These are phyloP conservation scores for Cyberlindnera suaveolens DNA, from an alignment of 805 yeast species.

Conservation along the genomic window DNA sequence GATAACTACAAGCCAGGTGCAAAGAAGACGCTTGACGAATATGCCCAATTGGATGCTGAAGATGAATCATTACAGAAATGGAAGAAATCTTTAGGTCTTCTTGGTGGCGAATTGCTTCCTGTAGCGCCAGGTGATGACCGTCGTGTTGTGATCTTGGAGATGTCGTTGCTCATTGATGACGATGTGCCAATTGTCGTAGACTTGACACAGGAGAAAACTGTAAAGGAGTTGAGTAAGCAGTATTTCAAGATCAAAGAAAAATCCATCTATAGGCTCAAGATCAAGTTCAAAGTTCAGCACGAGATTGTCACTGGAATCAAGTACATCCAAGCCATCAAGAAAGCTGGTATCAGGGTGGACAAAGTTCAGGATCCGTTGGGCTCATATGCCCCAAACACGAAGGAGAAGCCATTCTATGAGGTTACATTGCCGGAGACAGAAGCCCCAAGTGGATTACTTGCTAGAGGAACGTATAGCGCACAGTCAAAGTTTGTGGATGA, in stretches of 20 bases:
- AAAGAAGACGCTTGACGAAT: slow-evolving; percentile 79
- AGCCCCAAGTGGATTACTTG: slow-evolving; percentile 87
- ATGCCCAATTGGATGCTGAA: slow-evolving; percentile 76
- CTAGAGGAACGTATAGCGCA: slow-evolving; percentile 82
- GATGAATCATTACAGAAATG: slow-evolving; percentile 88
- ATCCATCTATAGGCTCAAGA: slow-evolving; percentile 61
- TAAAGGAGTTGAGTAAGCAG: slow-evolving; percentile 52
- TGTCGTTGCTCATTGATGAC: slow-evolving; percentile 65
- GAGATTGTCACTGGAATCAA: slow-evolving; percentile 88
- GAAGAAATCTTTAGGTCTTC: slow-evolving; percentile 82
- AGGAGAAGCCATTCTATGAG: slow-evolving; percentile 71
- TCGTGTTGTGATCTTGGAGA: slow-evolving; percentile 71
- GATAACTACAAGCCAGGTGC: slow-evolving; percentile 47
- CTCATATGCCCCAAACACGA: slow-evolving; percentile 84
- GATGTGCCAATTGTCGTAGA: slow-evolving; percentile 65
- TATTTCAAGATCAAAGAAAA: slow-evolving; percentile 76
- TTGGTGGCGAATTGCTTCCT: slow-evolving; percentile 53
- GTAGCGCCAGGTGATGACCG: slow-evolving; percentile 63
- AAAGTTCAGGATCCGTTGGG: slow-evolving; percentile 86
- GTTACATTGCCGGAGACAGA: slow-evolving; percentile 60
- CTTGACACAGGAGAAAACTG: slow-evolving; percentile 54
- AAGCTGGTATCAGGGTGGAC: slow-evolving; percentile 83
- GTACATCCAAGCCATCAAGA: slow-evolving; percentile 78
- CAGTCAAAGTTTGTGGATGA: slow-evolving; percentile 81
- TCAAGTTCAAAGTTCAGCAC: slow-evolving; percentile 81